Evolutionary conservation across 2,329 filamentous ascomycete genomes (phyloP), one percentile per base, ranked within the genome.

Genomic region (Lachnellula occidentalis): DNA sequence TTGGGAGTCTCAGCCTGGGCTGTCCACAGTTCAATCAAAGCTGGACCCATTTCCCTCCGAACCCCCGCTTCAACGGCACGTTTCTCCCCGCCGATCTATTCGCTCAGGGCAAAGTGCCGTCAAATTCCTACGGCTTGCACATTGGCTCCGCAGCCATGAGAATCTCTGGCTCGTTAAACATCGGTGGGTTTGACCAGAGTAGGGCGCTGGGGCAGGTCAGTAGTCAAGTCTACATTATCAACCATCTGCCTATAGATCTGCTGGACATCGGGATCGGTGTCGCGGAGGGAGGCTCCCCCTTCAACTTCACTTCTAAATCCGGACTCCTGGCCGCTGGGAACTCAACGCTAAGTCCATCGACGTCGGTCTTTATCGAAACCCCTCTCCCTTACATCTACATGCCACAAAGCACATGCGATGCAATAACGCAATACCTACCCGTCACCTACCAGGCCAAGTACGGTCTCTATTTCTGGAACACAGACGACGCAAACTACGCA

Each of bases 391-490:
- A 71, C 43, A 48, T 72, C 17, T 67, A 70, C 47, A 63, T 72
- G 2, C 67, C 69, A 0, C 54, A 63, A 39, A 64, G 59, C n/a
- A 68, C 69, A 1, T 73, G 70, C 51, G 62, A 70, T 42, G 68
- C 66, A 3, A 67, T 72, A 34, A 61, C 70, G 4, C 9, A 61
- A 3, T n/a, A 62, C 9, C 60, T 73, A 0, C 70, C 69, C 7
- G 64, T 71, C 9, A 65, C 55, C 4, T 71, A 62, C 51, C 45
- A 67, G 31, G 31, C 51, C 1, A 61, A 60, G 9, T 56, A 65
- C 15, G 62, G 63, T 1, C 58, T 72, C 14, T 73, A 71, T 47
- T 56, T 70, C 46, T 73, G 70, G 70, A 55, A 72, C 45, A 68
- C 63, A 5, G 42, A 19, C 3, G 55, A 61, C 54, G 47, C 54